A percentile compares a stretch with the other conserved stretches of the same genome.
Evolutionary conservation across 345 rosid species (phyloP).

Genomic region (Pseudoturritis turrita): DNA sequence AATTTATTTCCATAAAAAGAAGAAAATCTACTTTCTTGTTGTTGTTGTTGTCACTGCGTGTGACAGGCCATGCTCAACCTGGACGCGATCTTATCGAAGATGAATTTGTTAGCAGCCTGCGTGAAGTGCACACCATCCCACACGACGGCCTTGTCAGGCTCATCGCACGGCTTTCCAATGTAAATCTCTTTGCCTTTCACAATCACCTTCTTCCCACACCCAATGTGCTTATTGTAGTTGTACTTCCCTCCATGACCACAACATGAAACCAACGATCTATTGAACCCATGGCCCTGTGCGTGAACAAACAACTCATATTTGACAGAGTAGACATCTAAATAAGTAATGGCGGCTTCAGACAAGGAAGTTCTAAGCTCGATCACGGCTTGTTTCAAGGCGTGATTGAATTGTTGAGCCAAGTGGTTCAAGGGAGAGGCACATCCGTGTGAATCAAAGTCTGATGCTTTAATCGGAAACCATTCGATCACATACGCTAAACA

Average conservation of each 20-base stretch:
- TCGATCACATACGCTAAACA: slow-evolving; percentile 61
- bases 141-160: slow-evolving; percentile 28
- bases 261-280: slow-evolving; percentile 50
- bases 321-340: slow-evolving; percentile 54
- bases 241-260: slow-evolving; percentile 86
- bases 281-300: slow-evolving; percentile 54
- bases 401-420: slow-evolving; percentile 56
- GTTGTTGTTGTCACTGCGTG: slow-evolving; percentile 4
- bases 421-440: slow-evolving; percentile 53
- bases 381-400: slow-evolving; percentile 39
- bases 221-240: slow-evolving; percentile 45
- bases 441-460: slow-evolving; percentile 54
- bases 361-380: slow-evolving; percentile 39
- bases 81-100: slow-evolving; percentile 13
- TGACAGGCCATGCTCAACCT: slow-evolving; percentile 29
- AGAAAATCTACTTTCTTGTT: background rate
- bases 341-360: slow-evolving; percentile 45
- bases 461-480: slow-evolving; percentile 37
- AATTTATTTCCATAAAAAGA: background rate
- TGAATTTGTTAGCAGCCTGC: slow-evolving; percentile 35
- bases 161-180: slow-evolving; percentile 43
- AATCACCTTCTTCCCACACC: slow-evolving; percentile 49
- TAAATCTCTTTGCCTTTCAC: slow-evolving; percentile 43
- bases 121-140: slow-evolving; percentile 40
- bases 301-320: slow-evolving; percentile 47